These are phyloP conservation scores for Epichloe gansuensis DNA, from an alignment of 2,329 filamentous ascomycete species.

Conservation along the genomic window DNA sequence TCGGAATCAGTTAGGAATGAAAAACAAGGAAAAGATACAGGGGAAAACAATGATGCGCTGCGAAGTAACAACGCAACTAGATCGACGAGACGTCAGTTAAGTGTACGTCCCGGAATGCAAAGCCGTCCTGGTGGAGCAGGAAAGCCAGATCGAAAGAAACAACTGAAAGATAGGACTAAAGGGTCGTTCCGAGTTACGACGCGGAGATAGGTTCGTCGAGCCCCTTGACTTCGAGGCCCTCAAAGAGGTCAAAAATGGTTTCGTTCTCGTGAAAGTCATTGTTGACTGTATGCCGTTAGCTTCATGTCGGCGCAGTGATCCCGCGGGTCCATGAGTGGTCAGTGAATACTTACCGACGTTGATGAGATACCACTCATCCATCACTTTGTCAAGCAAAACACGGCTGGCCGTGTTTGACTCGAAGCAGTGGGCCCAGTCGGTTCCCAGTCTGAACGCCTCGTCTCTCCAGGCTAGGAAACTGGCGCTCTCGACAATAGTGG, in stretches of 20 bases:
- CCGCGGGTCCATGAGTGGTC: neutral
- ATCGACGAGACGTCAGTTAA: slow-evolving; percentile 4
- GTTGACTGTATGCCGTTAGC: slow-evolving; percentile 50
- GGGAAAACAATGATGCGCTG: neutral
- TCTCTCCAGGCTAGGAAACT: slow-evolving; percentile 98
- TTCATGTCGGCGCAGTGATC: neutral
- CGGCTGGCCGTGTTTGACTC: slow-evolving; percentile 64
- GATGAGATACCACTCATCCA: slow-evolving; percentile 84
- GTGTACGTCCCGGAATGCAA: slow-evolving; percentile 5
- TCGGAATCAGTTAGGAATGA: slow-evolving; percentile 6
- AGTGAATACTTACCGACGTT: slow-evolving; percentile 63
- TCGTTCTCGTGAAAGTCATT: slow-evolving; percentile 87
- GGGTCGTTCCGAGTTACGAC: neutral
- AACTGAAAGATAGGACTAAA: neutral
- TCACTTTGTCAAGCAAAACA: slow-evolving; percentile 65
- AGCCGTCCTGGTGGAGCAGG: slow-evolving; percentile 8
- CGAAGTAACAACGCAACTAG: neutral
- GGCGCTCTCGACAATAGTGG: slow-evolving; percentile 96
- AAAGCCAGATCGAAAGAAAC: neutral
- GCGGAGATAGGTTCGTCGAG: slow-evolving; percentile 32
- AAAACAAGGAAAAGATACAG: slow-evolving; percentile 10
- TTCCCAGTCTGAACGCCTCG: slow-evolving; percentile 83
- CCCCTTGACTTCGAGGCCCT: slow-evolving; percentile 57
- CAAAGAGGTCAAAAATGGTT: slow-evolving; percentile 76
- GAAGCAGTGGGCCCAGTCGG: slow-evolving; percentile 91